A percentile compares a stretch with the other conserved stretches of the same genome.
These are phyloP conservation scores for Cornus florida DNA, from an alignment of 148 eudicot species.

Conservation along the genomic window DNA sequence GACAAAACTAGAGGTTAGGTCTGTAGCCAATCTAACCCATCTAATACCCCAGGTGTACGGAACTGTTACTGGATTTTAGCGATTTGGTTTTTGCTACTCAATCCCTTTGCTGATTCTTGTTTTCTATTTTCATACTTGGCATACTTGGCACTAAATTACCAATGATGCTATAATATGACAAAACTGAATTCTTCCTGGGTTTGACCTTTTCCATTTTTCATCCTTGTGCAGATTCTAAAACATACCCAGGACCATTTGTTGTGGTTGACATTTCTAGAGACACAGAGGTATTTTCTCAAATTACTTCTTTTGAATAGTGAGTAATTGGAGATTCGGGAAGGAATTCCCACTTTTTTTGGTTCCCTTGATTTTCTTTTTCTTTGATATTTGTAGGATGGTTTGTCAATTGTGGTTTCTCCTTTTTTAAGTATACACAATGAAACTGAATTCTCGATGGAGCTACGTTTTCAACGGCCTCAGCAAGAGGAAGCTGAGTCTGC, in stretches of 20 bases:
- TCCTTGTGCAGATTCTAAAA: constrained; percentile 54
- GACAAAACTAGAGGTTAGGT: no score
- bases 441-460: constrained; percentile 72
- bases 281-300: constrained; percentile 56
- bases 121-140: background rate
- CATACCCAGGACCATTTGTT: constrained; percentile 80
- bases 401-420: constrained; percentile 74
- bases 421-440: constrained; percentile 77
- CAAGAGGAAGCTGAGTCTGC: constrained; percentile 60
- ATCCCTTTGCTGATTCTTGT: background rate
- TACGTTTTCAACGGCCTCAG: constrained; percentile 79
- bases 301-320: background rate
- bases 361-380: background rate
- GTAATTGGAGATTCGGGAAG: background rate
- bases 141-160: no score
- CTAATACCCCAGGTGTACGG: no score
- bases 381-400: constrained; percentile 60
- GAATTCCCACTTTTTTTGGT: background rate
- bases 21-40: no score
- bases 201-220: constrained; percentile 10
- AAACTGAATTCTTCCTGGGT: constrained; percentile 5
- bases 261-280: constrained; percentile 69
- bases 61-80: no score
- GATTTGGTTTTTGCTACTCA: background rate
- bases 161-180: background rate